Percentiles rank a stretch among this genome's conserved stretches.
These are phyloP conservation scores for Jamesozyma lodderae DNA, from an alignment of 805 yeast species.

Conservation along the genomic window DNA sequence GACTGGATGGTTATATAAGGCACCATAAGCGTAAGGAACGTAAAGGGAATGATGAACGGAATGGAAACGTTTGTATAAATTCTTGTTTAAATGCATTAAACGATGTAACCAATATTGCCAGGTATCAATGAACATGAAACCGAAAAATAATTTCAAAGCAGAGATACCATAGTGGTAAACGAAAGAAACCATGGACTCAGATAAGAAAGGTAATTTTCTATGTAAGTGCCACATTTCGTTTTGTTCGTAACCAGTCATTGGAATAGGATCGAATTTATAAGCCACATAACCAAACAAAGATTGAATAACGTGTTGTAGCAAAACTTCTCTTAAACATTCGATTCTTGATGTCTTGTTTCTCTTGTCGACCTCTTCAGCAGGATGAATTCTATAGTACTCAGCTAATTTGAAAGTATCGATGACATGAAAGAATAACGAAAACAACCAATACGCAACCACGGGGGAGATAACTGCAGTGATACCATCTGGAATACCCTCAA, in stretches of 20 bases:
- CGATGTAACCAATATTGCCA: slow-evolving; percentile 95
- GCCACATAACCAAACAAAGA: slow-evolving; percentile 55
- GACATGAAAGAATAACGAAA: slow-evolving; percentile 63
- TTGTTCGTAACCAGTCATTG: slow-evolving; percentile 44
- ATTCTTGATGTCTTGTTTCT: slow-evolving; percentile 65
- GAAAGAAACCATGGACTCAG: slow-evolving; percentile 33
- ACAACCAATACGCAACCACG: slow-evolving; percentile 73
- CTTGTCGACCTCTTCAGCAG: slow-evolving; percentile 70
- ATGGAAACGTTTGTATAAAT: slow-evolving; percentile 72
- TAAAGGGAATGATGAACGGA: slow-evolving; percentile 91
- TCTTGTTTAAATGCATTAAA: slow-evolving; percentile 74
- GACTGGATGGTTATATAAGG: slow-evolving; percentile 84
- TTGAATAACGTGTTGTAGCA: slow-evolving; percentile 79
- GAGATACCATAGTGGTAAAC: slow-evolving; percentile 61
- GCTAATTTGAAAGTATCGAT: slow-evolving; percentile 69
- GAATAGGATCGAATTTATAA: slow-evolving; percentile 47
- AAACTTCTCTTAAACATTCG: slow-evolving; percentile 73
- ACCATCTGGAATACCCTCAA: slow-evolving; percentile 41
- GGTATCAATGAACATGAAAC: slow-evolving; percentile 73
- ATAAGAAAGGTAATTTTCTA: slow-evolving; percentile 1
- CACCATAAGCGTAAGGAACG: slow-evolving; percentile 96
- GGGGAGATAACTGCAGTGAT: slow-evolving; percentile 66
- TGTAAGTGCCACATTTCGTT: slow-evolving; percentile 40
- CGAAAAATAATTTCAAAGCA: slow-evolving; percentile 43
- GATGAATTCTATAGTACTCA: slow-evolving; percentile 82